Base-by-base conservation (phyloP, 2,329 filamentous ascomycete genomes). In the Aspergillus transmontanensis region DNA sequence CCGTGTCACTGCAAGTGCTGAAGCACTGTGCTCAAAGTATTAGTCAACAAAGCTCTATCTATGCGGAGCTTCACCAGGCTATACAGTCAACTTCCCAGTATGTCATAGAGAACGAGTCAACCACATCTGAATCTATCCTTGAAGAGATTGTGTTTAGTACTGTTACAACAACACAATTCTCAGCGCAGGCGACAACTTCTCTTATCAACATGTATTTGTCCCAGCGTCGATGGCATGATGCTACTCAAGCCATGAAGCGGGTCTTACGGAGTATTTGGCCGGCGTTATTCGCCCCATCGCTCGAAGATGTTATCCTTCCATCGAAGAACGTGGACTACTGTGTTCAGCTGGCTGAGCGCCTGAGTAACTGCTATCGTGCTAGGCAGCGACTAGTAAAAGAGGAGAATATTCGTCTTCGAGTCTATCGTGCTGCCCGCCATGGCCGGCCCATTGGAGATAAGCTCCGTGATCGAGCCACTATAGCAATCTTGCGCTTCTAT, bases 191-290 rank as follows among this genome's bases (percentile, higher is more conserved):
- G 2, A 75, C 78, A 0, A 77, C 78, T 66, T 79, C 75, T 58
- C 71, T 84, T 12, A 74, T 78, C 4, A 66, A 66, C 26, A 69
- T 80, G 41, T 83, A 84, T 70, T 78, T 81, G 28, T 76, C 78
- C 4, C 80, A 84, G 71, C 78, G 78, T 64, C 77, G 82, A 39
- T 85, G 79, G 74, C 76, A 76, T 4, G 80, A 84, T 60, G 82
- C 83, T 4, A 80, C 81, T 28, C 76, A 72, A 1, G 71, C 83
- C n/a, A 76, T 84, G 41, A 81, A 82, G 58, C 73, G 73, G 26
- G 79, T 83, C 11, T 70, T 85, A 34, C 76, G 78, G 45, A 74
- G 76, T 6, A 78, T 81, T 4, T 85, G 83, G 83, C 76, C 79
- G 1, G 78, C 78, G 0, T 76, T 86, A 60, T 79, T 84, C 54